phyloP scores from a whole-genome alignment of 352 stramenopile species.

The Peronospora farinosa region DNA sequence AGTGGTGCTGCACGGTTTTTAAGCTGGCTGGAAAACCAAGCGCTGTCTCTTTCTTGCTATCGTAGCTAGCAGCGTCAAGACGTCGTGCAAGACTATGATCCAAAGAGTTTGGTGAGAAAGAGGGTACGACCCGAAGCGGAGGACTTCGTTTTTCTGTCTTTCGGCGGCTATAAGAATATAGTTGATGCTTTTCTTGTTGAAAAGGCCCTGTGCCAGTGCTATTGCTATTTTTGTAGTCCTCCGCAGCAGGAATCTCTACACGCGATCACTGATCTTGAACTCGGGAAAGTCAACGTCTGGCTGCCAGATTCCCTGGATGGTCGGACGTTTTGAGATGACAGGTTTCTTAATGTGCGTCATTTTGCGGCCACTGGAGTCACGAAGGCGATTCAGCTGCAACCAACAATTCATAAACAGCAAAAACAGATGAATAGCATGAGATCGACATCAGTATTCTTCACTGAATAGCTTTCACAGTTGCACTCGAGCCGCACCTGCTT shows the following conservation, averaged over 20 bases:
- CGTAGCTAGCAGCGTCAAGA: conserved; percentile 5
- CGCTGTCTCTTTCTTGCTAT: conserved; percentile 12
- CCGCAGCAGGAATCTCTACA: conserved; percentile 20
- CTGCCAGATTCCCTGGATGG: conserved; percentile 85
- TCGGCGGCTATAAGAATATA: conserved; percentile 33
- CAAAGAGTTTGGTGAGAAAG: conserved; percentile 22
- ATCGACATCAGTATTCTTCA: background rate
- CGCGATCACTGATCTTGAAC: conserved; percentile 74
- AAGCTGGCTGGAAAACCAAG: conserved; percentile 33
- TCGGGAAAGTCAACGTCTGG: conserved; percentile 78
- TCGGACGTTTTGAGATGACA: conserved; percentile 73
- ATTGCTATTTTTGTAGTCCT: no score
- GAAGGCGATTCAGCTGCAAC: conserved; percentile 66
- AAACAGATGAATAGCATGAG: background rate
- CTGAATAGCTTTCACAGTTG: background rate
- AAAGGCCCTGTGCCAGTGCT: background rate
- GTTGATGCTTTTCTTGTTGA: conserved; percentile 35
- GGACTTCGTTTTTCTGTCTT: conserved; percentile 6
- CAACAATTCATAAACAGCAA: background rate
- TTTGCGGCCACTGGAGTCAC: conserved; percentile 84
- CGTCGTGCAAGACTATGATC: conserved; percentile 5
- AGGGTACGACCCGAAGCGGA: conserved; percentile 3
- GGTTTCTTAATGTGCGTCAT: conserved; percentile 85
- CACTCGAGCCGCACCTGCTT: conserved; percentile 46
- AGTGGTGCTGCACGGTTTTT: conserved; percentile 98